phyloP scores from a whole-genome alignment of 2,329 filamentous ascomycete species.

The Pyricularia sp. region DNA sequence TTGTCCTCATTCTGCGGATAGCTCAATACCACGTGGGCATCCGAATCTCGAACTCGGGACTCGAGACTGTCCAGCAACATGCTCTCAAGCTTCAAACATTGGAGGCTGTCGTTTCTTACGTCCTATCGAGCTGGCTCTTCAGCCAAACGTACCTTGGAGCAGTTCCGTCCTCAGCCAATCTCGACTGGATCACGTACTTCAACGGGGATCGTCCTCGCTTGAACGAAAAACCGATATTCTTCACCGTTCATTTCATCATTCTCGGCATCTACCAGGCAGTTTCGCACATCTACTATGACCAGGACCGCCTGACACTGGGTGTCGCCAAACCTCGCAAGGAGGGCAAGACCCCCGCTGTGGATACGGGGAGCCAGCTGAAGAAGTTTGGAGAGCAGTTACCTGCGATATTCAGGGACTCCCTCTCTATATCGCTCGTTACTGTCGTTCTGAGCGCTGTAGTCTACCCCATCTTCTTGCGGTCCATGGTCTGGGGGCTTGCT shows the following conservation, averaged over 20 bases:
- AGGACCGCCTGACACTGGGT: slow-evolving; percentile 54
- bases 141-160: slow-evolving; percentile 75
- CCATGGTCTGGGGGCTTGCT: slow-evolving; percentile 57
- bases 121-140: slow-evolving; percentile 69
- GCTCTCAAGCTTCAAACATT: slow-evolving; percentile 50
- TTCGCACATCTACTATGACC: slow-evolving; percentile 62
- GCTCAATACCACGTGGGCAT: slow-evolving; percentile 69
- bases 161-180: slow-evolving; percentile 44
- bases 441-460: slow-evolving; percentile 39
- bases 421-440: slow-evolving; percentile 30
- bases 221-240: slow-evolving; percentile 80
- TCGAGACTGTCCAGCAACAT: slow-evolving; percentile 52
- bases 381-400: slow-evolving; percentile 29
- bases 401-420: slow-evolving; percentile 24
- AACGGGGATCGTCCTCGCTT: slow-evolving; percentile 64
- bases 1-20: slow-evolving; percentile 78
- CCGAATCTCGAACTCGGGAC: slow-evolving; percentile 60
- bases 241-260: slow-evolving; percentile 60
- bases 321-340: slow-evolving; percentile 19
- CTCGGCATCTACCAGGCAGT: slow-evolving; percentile 62
- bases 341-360: slow-evolving; percentile 7
- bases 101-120: slow-evolving; percentile 68
- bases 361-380: slow-evolving; percentile 22
- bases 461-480: slow-evolving; percentile 55
- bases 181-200: slow-evolving; percentile 66